Evolutionary conservation across 1,139 yeast species (phyloP), one percentile per base, ranked within the genome.

Genomic region (Debaryomyces psychrophilus): DNA sequence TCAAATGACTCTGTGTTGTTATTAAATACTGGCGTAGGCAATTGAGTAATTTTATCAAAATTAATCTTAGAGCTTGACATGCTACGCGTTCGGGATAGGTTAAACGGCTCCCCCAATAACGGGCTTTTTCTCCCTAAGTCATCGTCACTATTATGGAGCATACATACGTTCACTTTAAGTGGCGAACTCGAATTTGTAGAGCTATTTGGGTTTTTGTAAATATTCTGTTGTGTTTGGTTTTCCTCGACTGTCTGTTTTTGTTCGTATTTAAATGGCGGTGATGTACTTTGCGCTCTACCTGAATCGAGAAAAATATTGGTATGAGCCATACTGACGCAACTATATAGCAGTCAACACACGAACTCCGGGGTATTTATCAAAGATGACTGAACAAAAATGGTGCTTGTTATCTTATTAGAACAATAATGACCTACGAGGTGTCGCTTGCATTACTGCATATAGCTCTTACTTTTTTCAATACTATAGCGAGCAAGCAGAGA

Each of bases 11-110:
- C 65, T 70, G 81, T 59, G 22, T 34, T 27, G 17, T 44, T 44
- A 71, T 83, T 31, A 68, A 79, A 48, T 71, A 82, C 55, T 68
- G 90, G 41, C 73, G 82, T 68, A 64, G 84, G 60, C 82, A 85
- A 60, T 66, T 87, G 55, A 71, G 81, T 51, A 73, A 83, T 51
- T 65, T 78, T 48, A 62, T 87, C 55, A 80, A 83, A 57, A 80
- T 28, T 65, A 81, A 45, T 79, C 77, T 25, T 69, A 35, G 46
- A 26, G 44, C 37, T 22, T 37, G 37, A 40, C 26, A 41, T 26
- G 27, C 29, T 38, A 15, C 35, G 29, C 35, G 45, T 28, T 14
- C 35, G 28, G 2, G 29, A 15, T 11, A 37, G 18, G 28, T 23
- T 18, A 26, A 40, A 31, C 2, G 45, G 35, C 27, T 37, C 28